Conservation (phyloP, 1,139 yeast genomes). For the Pichia terricola region DNA sequence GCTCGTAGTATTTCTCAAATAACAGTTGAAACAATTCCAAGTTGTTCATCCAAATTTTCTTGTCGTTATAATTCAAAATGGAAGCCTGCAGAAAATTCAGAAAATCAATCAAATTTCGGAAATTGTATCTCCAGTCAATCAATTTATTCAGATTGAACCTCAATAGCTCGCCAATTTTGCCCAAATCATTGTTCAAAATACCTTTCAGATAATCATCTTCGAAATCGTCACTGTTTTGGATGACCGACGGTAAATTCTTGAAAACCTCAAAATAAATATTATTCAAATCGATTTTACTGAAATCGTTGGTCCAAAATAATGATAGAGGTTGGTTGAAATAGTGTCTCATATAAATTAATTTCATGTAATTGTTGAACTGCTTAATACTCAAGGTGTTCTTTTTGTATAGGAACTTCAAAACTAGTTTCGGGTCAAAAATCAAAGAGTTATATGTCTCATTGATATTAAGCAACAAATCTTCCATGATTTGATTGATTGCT, state of each 20-base stretch:
- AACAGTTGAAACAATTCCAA: constrained; percentile 20
- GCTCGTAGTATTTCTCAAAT: constrained; percentile 18
- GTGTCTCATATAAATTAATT: constrained; percentile 58
- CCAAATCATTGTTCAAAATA: constrained; percentile 12
- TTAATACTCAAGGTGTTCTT: constrained; percentile 20
- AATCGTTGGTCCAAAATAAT: constrained; percentile 30
- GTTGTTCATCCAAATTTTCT: constrained; percentile 21
- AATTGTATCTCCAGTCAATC: constrained; percentile 22
- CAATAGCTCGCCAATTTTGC: constrained; percentile 16
- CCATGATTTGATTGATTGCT: constrained; percentile 32
- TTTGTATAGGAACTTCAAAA: constrained; percentile 18
- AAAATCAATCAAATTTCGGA: constrained; percentile 21
- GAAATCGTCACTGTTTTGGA: constrained; percentile 21
- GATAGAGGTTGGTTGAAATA: constrained; percentile 63
- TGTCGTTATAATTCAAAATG: constrained; percentile 13
- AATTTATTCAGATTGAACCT: constrained; percentile 19
- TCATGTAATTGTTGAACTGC: constrained; percentile 44
- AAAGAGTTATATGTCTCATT: constrained; percentile 26
- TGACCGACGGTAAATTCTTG: constrained; percentile 37
- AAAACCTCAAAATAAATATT: constrained; percentile 30
- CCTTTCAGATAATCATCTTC: constrained; percentile 11
- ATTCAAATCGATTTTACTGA: constrained; percentile 26
- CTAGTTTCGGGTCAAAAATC: constrained; percentile 23
- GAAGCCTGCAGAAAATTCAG: constrained; percentile 20
- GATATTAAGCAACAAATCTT: constrained; percentile 25